Percentiles rank a stretch among this genome's conserved stretches.
Evolutionary conservation across 768 basidiomycete genomes (phyloP).

Genomic region (Lactarius evosmus): DNA sequence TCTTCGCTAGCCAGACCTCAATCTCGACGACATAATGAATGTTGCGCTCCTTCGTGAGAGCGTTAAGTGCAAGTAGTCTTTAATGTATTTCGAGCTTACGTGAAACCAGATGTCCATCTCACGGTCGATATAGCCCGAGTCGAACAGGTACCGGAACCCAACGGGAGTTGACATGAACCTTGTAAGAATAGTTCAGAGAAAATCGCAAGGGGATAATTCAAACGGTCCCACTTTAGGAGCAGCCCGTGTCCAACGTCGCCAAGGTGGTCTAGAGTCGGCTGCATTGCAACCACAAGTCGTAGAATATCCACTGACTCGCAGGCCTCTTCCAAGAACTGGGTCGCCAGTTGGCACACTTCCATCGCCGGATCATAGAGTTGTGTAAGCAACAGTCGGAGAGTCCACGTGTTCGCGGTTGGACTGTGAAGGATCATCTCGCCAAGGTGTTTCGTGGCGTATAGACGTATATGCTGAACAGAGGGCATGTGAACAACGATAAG

Average conservation of each 20-base stretch:
- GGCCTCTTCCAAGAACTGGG: conserved; percentile 83
- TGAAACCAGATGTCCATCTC: conserved; percentile 98
- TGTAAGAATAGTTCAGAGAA: background rate
- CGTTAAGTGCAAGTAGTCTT: conserved; percentile 17
- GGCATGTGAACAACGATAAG: background rate
- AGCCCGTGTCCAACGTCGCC: conserved; percentile 90
- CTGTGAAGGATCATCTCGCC: conserved; percentile 73
- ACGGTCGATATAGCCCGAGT: conserved; percentile 87
- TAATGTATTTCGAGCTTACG: conserved; percentile 44
- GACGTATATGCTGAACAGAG: conserved; percentile 66
- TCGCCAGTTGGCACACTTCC: conserved; percentile 88
- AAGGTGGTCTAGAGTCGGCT: conserved; percentile 92
- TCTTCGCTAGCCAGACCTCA: conserved; percentile 84
- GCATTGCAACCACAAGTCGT: conserved; percentile 89
- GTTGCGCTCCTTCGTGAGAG: conserved; percentile 73
- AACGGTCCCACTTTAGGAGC: conserved; percentile 66
- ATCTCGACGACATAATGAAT: conserved; percentile 90
- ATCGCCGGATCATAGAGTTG: conserved; percentile 92
- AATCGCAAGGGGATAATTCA: background rate
- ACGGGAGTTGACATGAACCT: conserved; percentile 94
- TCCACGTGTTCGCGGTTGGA: conserved; percentile 75
- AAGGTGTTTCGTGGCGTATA: conserved; percentile 85
- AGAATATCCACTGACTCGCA: conserved; percentile 83
- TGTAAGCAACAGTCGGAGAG: conserved; percentile 83
- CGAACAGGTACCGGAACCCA: conserved; percentile 89